These are phyloP conservation scores for Ogataea pilisensis DNA, from an alignment of 805 yeast genomes.

Conservation along the genomic window DNA sequence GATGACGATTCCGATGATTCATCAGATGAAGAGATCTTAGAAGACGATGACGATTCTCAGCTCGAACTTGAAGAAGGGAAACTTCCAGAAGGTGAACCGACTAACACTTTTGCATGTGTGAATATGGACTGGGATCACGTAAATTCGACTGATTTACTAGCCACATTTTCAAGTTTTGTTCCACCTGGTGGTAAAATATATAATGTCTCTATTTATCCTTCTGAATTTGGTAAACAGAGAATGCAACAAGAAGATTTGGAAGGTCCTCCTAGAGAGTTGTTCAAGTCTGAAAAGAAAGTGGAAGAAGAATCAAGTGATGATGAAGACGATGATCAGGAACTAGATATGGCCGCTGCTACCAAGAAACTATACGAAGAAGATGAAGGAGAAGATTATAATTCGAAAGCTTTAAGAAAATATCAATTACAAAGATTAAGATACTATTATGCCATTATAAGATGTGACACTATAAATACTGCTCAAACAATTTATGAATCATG, in stretches of 20 bases:
- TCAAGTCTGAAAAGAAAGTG: conserved; percentile 43
- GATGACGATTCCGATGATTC: conserved; percentile 44
- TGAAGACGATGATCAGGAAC: conserved; percentile 36
- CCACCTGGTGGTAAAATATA: conserved; percentile 68
- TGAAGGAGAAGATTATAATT: conserved; percentile 80
- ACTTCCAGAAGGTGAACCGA: conserved; percentile 86
- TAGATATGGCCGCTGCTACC: conserved; percentile 56
- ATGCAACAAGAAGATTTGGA: conserved; percentile 85
- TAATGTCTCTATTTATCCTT: conserved; percentile 73
- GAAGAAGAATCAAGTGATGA: conserved; percentile 36
- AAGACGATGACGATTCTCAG: conserved; percentile 47
- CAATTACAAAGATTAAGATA: conserved; percentile 91
- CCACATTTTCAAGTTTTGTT: conserved; percentile 80
- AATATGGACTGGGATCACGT: conserved; percentile 97
- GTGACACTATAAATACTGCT: conserved; percentile 73
- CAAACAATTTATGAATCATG: conserved; percentile 74
- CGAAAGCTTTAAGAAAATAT: conserved; percentile 78
- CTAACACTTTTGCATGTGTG: conserved; percentile 80
- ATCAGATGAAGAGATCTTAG: conserved; percentile 35
- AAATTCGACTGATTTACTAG: conserved; percentile 82
- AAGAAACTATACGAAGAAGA: conserved; percentile 71
- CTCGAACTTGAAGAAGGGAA: conserved; percentile 51
- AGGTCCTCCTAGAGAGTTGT: conserved; percentile 89
- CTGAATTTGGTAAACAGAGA: conserved; percentile 89
- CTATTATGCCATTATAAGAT: conserved; percentile 84